Base-by-base conservation (phyloP, 179 eudicot genomes). In the Sideroxylon spinosum region DNA sequence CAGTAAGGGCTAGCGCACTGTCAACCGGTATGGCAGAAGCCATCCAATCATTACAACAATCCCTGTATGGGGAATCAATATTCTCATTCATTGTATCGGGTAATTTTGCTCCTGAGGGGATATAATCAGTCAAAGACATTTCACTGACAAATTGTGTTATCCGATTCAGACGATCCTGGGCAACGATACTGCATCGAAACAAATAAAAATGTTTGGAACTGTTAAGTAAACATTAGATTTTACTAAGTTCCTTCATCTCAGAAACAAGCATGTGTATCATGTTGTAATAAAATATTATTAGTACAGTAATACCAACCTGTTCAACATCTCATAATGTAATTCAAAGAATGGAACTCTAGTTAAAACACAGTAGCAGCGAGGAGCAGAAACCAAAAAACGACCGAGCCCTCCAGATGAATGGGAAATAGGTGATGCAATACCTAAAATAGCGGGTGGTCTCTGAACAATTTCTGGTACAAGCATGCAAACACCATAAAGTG, bases 401-500 rank as follows among this genome's bases (percentile, higher is more conserved):
- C 89, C 87, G 81, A 89, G 77, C 70, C 87, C 85, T 57, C 83
- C 72, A 60, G 90, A 81, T 44, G 89, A 86, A 71, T 85, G 90
- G 77, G 87, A 82, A 80, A 87, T 71, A 52, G 91, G 90, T 20
- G 94, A 85, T 25, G 87, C 85, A 83, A 81, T 76, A 69, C 90
- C 94, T 75, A 85, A 78, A 49, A 88, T 82, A 76, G 87, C 85
- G 12, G 97, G 96, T 78, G 96, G 89, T 79, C 93, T 90, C 85
- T 95, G 98, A 83, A 95, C 96, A 79, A 95, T 84, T 88, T 95
- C 99, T 68, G 90, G 93, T 46, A 94, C 97, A 77, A 83, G 96
- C 75, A 95, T 82, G 90, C 99, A 95, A 84, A 95, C 97, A 86
- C 99, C 99, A 85, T 93, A 95, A 66, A 95, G 82, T 74, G 97